phyloP scores from a whole-genome alignment of 257 asterid species.

The Ocimum tenuiflorum region DNA sequence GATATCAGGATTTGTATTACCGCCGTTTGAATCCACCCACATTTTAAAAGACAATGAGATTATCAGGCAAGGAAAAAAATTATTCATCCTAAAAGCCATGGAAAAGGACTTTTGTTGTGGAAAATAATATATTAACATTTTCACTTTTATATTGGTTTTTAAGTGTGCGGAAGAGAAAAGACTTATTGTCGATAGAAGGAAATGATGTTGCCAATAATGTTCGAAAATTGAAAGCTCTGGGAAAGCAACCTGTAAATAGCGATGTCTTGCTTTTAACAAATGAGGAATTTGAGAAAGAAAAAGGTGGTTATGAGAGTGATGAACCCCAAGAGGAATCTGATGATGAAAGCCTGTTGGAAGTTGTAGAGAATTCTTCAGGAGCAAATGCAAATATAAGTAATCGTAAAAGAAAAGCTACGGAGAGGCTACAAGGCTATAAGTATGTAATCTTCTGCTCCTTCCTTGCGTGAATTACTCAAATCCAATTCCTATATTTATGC shows the following conservation, averaged over 20 bases:
- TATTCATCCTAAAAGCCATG: not conserved
- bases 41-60: conserved; percentile 64
- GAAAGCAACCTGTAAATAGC: conserved; percentile 34
- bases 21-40: conserved; percentile 59
- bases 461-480: not conserved
- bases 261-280: conserved; percentile 61
- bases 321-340: conserved; percentile 32
- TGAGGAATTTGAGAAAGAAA: conserved; percentile 65
- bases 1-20: conserved; percentile 76
- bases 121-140: not conserved
- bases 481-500: not conserved
- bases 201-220: conserved; percentile 29
- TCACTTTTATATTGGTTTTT: conserved; percentile 9
- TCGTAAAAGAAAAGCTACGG: conserved; percentile 60
- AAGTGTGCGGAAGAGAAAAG: conserved; percentile 60
- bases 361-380: conserved; percentile 25
- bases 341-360: conserved; percentile 26
- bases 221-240: conserved; percentile 34
- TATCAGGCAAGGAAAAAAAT: conserved; percentile 48
- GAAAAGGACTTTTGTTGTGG: conserved; percentile 5
- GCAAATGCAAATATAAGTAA: conserved; percentile 33
- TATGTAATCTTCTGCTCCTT: conserved; percentile 20
- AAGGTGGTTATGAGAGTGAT: conserved; percentile 56
- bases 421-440: conserved; percentile 49
- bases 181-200: conserved; percentile 37